These are phyloP conservation scores for Baudoinia panamericana DNA, from an alignment of 495 filamentous ascomycete genomes.

Conservation along the genomic window DNA sequence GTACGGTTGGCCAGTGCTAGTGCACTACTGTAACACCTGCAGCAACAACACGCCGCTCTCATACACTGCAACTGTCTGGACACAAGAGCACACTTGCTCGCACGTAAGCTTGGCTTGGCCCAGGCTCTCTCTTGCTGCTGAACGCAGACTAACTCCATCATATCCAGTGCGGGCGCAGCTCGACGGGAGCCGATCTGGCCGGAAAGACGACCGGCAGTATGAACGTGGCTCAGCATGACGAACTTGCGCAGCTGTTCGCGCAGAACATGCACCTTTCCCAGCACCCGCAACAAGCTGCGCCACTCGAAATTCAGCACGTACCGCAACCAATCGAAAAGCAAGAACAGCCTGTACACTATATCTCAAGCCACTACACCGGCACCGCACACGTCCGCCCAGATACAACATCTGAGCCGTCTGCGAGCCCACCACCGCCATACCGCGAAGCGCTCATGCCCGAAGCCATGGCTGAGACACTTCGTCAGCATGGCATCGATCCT, in stretches of 20 bases:
- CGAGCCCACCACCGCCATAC: conserved; percentile 20
- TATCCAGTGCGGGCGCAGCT: conserved; percentile 29
- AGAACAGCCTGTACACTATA: conserved; percentile 24
- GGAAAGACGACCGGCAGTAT: conserved; percentile 14
- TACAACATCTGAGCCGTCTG: conserved; percentile 18
- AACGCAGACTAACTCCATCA: conserved; percentile 19
- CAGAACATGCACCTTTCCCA: conserved; percentile 24
- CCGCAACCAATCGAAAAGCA: conserved; percentile 8
- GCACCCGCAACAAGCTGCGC: conserved; percentile 4
- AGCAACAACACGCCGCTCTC: conserved; percentile 27
- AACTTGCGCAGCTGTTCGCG: conserved; percentile 28
- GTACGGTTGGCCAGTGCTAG: conserved; percentile 24
- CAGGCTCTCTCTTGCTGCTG: not conserved
- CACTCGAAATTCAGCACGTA: not conserved
- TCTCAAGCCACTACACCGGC: conserved; percentile 30
- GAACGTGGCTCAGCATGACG: conserved; percentile 29
- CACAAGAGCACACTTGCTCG: conserved; percentile 25
- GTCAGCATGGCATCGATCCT: conserved; percentile 28
- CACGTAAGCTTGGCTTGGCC: conserved; percentile 25
- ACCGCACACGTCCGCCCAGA: conserved; percentile 25
- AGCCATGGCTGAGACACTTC: conserved; percentile 22
- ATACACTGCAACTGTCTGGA: conserved; percentile 29
- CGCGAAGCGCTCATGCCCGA: conserved; percentile 9
- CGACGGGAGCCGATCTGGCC: conserved; percentile 24
- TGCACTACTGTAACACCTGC: conserved; percentile 28